Conservation (phyloP, 2,329 filamentous ascomycete genomes). For the Calonectria pauciramosa region DNA sequence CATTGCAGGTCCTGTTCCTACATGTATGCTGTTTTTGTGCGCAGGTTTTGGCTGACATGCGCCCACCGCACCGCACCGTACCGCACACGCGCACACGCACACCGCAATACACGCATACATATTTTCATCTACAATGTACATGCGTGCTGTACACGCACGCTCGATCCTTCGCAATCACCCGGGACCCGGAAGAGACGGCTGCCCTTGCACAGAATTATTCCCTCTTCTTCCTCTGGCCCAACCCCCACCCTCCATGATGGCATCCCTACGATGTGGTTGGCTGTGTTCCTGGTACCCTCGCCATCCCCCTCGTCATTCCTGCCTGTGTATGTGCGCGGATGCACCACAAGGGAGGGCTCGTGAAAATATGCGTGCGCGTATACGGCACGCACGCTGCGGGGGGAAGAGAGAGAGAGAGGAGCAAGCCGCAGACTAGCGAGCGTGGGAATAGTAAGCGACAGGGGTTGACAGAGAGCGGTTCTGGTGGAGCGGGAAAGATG, state of each 20-base stretch:
- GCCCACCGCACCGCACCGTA: neutral
- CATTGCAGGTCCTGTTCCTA: conserved; percentile 12
- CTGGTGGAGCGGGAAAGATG: conserved; percentile 12
- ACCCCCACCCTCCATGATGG: neutral
- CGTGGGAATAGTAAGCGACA: neutral
- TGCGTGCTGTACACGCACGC: conserved; percentile 7
- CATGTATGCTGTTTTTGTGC: neutral
- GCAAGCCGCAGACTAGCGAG: neutral
- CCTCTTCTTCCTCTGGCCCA: neutral
- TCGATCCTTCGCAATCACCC: conserved; percentile 7
- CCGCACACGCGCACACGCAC: neutral
- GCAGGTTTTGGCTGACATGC: neutral
- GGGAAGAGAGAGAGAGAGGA: neutral
- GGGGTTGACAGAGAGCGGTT: neutral
- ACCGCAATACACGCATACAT: neutral
- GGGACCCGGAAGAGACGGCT: neutral
- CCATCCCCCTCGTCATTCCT: neutral
- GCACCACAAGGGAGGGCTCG: neutral
- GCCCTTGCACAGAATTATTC: conserved; percentile 14
- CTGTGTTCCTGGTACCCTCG: neutral
- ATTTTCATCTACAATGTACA: conserved; percentile 6
- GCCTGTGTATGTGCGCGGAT: neutral
- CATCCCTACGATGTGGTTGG: neutral
- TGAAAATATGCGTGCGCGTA: conserved; percentile 13
- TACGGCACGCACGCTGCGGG: neutral